Percentiles rank a stretch among this genome's conserved stretches.
Conservation (phyloP, 192 early-diverging fungal species). For the Kickxella alabastrina region DNA sequence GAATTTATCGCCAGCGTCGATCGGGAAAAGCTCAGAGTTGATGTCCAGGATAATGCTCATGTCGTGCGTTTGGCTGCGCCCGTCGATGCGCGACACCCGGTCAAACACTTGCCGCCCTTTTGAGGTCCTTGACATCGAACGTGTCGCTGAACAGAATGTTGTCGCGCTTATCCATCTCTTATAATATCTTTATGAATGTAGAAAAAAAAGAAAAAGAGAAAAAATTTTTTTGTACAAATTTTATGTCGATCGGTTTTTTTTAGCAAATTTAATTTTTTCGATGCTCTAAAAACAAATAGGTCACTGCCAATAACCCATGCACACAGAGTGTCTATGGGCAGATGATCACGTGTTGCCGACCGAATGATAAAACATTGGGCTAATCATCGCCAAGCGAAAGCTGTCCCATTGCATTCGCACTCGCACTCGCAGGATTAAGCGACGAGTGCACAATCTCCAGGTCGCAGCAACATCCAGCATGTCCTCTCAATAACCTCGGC, state of each 20-base stretch:
- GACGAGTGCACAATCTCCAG: constrained; percentile 56
- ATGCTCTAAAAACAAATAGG: too few relatives aligned
- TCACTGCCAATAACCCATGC: background rate
- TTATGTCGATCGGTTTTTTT: background rate
- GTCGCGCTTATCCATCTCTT: constrained; percentile 60
- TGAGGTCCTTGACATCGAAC: constrained; percentile 84
- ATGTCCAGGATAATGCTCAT: constrained; percentile 89
- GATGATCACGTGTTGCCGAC: constrained; percentile 3
- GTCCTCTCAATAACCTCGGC: constrained; percentile 78
- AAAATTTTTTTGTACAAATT: background rate
- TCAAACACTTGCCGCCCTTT: constrained; percentile 94
- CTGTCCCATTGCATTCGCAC: too few relatives aligned
- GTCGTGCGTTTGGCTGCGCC: constrained; percentile 78
- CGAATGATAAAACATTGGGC: too few relatives aligned
- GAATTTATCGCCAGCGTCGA: constrained; percentile 82
- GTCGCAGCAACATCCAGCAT: constrained; percentile 69
- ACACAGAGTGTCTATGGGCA: too few relatives aligned
- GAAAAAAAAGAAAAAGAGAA: constrained; percentile 8
- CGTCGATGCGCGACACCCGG: constrained; percentile 86
- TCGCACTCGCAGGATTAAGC: constrained; percentile 15
- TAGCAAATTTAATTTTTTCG: background rate
- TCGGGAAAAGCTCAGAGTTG: constrained; percentile 91
- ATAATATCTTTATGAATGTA: too few relatives aligned
- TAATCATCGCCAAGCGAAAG: too few relatives aligned
- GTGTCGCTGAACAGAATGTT: constrained; percentile 83